Percentiles rank a stretch among this genome's conserved stretches.
Evolutionary conservation across 2,329 filamentous ascomycete species (phyloP).

Genomic region (Escovopsis weberi): DNA sequence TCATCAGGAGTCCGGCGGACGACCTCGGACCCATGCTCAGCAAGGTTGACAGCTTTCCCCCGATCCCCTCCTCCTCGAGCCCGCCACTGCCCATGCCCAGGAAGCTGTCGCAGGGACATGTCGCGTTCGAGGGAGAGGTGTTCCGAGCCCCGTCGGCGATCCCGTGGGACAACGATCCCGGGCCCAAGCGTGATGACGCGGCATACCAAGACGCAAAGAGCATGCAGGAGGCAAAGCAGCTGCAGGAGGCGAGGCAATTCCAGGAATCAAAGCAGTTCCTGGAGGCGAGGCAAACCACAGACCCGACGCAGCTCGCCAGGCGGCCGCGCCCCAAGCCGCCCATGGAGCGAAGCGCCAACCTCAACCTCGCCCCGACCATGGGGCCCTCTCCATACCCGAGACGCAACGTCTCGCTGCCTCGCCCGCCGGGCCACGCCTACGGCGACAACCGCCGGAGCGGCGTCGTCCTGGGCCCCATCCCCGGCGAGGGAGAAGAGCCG

Average conservation of each 20-base stretch:
- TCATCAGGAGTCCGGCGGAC: slow-evolving; percentile 14
- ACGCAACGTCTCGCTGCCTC: not conserved
- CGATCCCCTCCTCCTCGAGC: no score
- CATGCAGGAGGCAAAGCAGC: slow-evolving; percentile 10
- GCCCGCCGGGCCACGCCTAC: not conserved
- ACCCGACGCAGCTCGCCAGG: not conserved
- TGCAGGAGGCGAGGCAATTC: slow-evolving; percentile 1
- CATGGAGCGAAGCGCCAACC: no score
- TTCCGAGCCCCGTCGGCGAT: slow-evolving; percentile 28
- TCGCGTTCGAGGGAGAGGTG: no score
- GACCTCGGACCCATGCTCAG: slow-evolving; percentile 12
- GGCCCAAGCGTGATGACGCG: no score
- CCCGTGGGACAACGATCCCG: slow-evolving; percentile 25
- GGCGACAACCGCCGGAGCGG: not conserved
- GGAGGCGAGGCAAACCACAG: not conserved
- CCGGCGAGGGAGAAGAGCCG: not conserved
- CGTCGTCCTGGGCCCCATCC: not conserved
- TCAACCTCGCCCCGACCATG: not conserved
- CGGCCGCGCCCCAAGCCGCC: not conserved
- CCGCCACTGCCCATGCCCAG: no score
- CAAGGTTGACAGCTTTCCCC: slow-evolving; percentile 1
- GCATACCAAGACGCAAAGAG: slow-evolving; percentile 9
- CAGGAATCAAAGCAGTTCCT: no score
- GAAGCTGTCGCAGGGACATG: no score
- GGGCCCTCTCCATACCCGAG: not conserved